Conservation (phyloP, 345 rosid genomes). For the Pseudoturritis turrita region DNA sequence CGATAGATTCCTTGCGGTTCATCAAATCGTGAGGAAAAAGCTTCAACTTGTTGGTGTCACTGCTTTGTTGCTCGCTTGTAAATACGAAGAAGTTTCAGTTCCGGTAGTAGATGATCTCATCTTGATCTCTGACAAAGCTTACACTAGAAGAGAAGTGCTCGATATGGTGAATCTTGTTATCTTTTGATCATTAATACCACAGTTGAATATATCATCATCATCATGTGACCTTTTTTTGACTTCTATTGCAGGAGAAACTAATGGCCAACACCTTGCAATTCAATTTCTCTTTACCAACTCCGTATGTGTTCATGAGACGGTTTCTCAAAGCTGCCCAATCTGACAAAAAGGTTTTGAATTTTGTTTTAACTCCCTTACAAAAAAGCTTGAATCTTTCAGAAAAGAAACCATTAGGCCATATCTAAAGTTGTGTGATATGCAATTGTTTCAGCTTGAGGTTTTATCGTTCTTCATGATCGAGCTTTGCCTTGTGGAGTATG, state of each 20-base stretch:
- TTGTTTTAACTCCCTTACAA: not conserved
- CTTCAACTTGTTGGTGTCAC: constrained; percentile 97
- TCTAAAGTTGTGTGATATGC: not conserved
- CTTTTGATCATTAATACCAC: not conserved
- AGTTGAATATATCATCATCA: too few species aligned
- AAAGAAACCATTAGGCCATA: not conserved
- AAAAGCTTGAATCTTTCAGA: not conserved
- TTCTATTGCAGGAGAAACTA: constrained; percentile 64
- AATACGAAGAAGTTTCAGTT: constrained; percentile 94
- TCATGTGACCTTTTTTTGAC: not conserved
- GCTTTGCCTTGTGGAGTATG: constrained; percentile 53
- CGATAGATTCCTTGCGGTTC: constrained; percentile 73
- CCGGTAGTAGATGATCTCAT: constrained; percentile 98
- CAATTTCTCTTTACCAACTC: constrained; percentile 74
- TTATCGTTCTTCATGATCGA: constrained; percentile 58
- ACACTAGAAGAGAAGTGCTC: constrained; percentile 78
- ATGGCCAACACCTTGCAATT: constrained; percentile 69
- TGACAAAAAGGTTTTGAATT: constrained; percentile 92
- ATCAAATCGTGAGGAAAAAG: constrained; percentile 66
- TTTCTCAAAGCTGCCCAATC: constrained; percentile 80
- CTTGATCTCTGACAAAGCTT: constrained; percentile 88
- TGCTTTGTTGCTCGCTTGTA: constrained; percentile 96
- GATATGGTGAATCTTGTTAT: constrained; percentile 58
- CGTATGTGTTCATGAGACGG: constrained; percentile 86
- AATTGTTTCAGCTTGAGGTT: constrained; percentile 67